Evolutionary conservation across 2,329 filamentous ascomycete species (phyloP).

Genomic region (Neospermospora avenae): DNA sequence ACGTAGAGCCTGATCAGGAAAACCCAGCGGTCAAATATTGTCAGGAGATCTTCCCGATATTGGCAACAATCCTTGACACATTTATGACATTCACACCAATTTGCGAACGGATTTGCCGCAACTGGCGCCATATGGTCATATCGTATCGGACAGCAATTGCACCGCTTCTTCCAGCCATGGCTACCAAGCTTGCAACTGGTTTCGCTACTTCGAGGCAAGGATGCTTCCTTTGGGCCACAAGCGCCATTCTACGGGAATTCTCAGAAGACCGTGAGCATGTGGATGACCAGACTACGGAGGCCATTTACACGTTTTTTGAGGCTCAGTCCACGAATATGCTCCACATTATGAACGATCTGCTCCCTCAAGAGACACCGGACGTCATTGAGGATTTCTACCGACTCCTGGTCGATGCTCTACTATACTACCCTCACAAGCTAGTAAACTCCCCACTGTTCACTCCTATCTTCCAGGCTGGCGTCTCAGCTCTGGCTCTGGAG

Average conservation of each 20-base stretch:
- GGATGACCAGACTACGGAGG: constrained; percentile 74
- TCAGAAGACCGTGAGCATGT: constrained; percentile 86
- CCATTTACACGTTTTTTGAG: constrained; percentile 93
- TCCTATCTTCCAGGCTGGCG: constrained; percentile 81
- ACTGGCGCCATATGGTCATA: constrained; percentile 96
- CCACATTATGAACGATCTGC: constrained; percentile 80
- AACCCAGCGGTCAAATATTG: constrained; percentile 96
- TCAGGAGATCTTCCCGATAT: constrained; percentile 85
- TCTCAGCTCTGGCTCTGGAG: constrained; percentile 82
- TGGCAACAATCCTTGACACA: constrained; percentile 81
- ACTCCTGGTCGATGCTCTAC: constrained; percentile 82
- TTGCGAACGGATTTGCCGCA: constrained; percentile 88
- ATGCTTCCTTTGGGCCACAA: constrained; percentile 98
- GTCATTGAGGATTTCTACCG: constrained; percentile 77
- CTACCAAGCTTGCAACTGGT: constrained; percentile 80
- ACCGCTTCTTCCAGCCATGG: constrained; percentile 78
- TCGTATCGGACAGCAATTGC: constrained; percentile 89
- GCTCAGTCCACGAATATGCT: constrained; percentile 88
- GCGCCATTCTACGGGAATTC: constrained; percentile 92
- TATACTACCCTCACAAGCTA: constrained; percentile 86
- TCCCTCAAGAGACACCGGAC: constrained; percentile 58
- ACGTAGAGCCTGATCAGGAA: constrained; percentile 65
- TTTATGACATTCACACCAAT: constrained; percentile 86
- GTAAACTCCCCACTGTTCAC: constrained; percentile 75
- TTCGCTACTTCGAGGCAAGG: constrained; percentile 86